Base-by-base conservation (phyloP, 768 basidiomycete genomes). In the Myochromella boudieri region DNA sequence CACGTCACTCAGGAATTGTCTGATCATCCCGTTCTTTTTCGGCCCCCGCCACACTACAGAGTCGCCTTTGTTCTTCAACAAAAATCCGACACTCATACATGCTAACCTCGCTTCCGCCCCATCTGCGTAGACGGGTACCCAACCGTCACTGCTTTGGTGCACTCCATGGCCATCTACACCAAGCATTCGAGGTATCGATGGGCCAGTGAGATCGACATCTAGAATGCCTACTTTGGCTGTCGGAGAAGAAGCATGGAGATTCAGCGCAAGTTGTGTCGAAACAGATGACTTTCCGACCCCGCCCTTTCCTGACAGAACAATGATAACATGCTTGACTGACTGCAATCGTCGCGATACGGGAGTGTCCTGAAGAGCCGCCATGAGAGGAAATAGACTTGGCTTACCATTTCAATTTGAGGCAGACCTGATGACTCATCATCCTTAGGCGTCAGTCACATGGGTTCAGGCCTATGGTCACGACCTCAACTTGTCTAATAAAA, bases 281-380 rank as follows among this genome's bases (percentile, higher is more conserved):
- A 97, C 87, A 1, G 93, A 95, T n/a, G 95, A 97, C 70, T 99
- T 99, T 46, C 97, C 97, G 32, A 98, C 97, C 27, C 95, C 97
- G 26, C 97, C 97, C 67, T 99, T 99, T 6, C 97, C 97, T 0
- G 94, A 91, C 31, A 95, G 79, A 46, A 99, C 92, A 52, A 98
- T 82, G 55, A 99, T 82, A 63, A 99, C 82, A 58, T 93, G 80
- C 55, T 86, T 85, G 56, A 99, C 82, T 1, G 74, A 70, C 47
- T 74, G 67, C 14, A 98, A 72, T 31, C 95, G 85, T 56, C 81
- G 72, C 17, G 82, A 75, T 44, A 91, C 79, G 1, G 87, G 84
- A 6, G 71, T 70, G 52, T 77, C 74, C 55, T 71, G 66, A 12
- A 53, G 51, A 38, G 65, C 63, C 70, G 70, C 74, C 42, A 39